Conservation (phyloP, 2,329 filamentous ascomycete genomes). For the Proliferodiscus dingleyae region DNA sequence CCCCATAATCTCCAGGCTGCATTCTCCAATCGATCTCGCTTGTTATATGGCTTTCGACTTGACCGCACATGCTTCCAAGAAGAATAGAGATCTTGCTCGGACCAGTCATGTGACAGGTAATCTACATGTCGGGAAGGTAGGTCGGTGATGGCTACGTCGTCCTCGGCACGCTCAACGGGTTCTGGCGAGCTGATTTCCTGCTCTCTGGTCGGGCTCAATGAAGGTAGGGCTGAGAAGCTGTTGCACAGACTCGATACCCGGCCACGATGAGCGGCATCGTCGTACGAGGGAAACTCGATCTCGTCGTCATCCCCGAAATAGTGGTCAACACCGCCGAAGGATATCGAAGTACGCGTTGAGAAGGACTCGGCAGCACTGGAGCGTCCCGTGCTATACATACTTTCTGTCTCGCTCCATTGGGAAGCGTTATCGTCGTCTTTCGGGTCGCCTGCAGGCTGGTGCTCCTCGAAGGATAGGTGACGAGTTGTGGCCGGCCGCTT, state of each 20-base stretch:
- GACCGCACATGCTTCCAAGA: conserved; percentile 92
- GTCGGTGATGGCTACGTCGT: conserved; percentile 46
- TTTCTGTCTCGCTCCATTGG: conserved; percentile 6
- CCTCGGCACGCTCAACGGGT: conserved; percentile 35
- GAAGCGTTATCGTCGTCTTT: conserved; percentile 2
- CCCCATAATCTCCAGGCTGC: conserved; percentile 96
- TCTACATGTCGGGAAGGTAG: conserved; percentile 70
- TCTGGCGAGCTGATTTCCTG: neutral
- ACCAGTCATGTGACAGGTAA: conserved; percentile 92
- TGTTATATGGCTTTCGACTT: conserved; percentile 66
- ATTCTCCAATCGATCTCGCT: conserved; percentile 67
- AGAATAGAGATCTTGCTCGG: conserved; percentile 93
- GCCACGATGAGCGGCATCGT: neutral
- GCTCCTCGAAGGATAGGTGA: neutral
- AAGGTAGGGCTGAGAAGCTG: neutral
- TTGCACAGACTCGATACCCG: neutral
- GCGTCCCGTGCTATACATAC: neutral
- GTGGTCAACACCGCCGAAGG: neutral
- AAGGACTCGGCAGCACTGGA: conserved; percentile 1
- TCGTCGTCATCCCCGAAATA: conserved; percentile 2
- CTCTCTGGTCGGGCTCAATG: neutral
- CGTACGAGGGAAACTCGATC: conserved; percentile 6
- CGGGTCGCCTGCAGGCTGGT: neutral
- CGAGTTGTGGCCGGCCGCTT: neutral
- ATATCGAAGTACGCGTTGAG: conserved; percentile 1